These are phyloP conservation scores for Calcarisporium arbuscula DNA, from an alignment of 2,329 filamentous ascomycete species.

Conservation along the genomic window DNA sequence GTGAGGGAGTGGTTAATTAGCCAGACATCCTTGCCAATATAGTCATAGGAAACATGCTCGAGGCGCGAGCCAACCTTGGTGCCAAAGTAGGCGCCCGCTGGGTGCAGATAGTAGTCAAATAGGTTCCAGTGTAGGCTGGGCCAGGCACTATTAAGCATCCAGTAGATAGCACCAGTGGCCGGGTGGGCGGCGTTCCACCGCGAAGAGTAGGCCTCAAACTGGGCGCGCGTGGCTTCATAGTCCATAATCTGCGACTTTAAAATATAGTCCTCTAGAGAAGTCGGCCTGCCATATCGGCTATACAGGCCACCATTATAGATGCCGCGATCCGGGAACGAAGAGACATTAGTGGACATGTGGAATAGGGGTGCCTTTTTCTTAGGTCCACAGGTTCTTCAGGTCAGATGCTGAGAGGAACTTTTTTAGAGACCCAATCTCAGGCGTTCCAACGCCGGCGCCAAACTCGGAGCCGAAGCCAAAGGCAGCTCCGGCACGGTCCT, in stretches of 20 bases:
- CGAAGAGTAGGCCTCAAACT: slow-evolving; percentile 51
- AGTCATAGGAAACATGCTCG: slow-evolving; percentile 53
- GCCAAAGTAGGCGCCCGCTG: slow-evolving; percentile 54
- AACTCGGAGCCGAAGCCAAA: slow-evolving; percentile 60
- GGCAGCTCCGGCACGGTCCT: slow-evolving; percentile 43
- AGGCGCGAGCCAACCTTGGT: slow-evolving; percentile 42
- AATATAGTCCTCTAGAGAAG: slow-evolving; percentile 50
- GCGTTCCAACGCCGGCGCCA: slow-evolving; percentile 56
- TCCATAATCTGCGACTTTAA: slow-evolving; percentile 55
- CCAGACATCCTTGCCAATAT: slow-evolving; percentile 37
- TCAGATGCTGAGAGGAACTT: slow-evolving; percentile 47
- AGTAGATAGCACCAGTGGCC: slow-evolving; percentile 57
- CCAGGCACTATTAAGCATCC: slow-evolving; percentile 63
- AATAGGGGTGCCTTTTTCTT: slow-evolving; percentile 46
- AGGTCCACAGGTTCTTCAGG: slow-evolving; percentile 52
- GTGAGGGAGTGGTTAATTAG: slow-evolving; percentile 48
- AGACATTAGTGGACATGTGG: slow-evolving; percentile 53
- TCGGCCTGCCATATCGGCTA: slow-evolving; percentile 43
- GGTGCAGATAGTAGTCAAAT: slow-evolving; percentile 56
- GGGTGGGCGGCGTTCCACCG: slow-evolving; percentile 43
- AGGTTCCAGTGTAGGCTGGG: slow-evolving; percentile 59
- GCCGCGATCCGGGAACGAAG: slow-evolving; percentile 46
- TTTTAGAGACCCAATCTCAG: slow-evolving; percentile 46
- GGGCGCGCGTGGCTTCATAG: slow-evolving; percentile 55
- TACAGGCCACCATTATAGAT: slow-evolving; percentile 53